These are phyloP conservation scores for Arabis hirsuta DNA, from an alignment of 345 rosid genomes.

Conservation along the genomic window DNA sequence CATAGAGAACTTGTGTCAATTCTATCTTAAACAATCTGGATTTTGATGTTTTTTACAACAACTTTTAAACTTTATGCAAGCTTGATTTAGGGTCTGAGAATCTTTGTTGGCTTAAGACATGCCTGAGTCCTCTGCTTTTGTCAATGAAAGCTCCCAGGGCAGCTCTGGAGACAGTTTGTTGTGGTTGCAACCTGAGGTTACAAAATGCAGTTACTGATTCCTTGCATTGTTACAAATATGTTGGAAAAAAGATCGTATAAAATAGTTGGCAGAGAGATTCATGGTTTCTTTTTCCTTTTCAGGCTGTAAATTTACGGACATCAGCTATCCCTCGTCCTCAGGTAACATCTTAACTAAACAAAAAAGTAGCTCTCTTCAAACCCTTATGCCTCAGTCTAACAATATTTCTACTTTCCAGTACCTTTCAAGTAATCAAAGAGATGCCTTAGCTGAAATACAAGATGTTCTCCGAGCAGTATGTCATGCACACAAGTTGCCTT, in stretches of 20 bases:
- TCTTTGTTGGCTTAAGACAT: constrained; percentile 39
- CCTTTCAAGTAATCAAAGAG: constrained; percentile 72
- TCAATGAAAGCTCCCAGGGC: constrained; percentile 33
- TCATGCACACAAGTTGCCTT: constrained; percentile 84
- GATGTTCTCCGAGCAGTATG: constrained; percentile 89
- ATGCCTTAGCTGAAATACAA: constrained; percentile 77
- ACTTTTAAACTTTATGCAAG: constrained; percentile 31
- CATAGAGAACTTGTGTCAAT: constrained; percentile 11
- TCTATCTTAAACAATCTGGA: constrained; percentile 30
- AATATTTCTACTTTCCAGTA: constrained; percentile 53
- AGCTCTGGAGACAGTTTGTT: constrained; percentile 35
- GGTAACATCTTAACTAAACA: constrained; percentile 26
- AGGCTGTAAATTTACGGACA: constrained; percentile 86
- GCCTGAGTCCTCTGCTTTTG: constrained; percentile 36
- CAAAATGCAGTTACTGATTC: constrained; percentile 27
- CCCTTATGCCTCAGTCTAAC: constrained; percentile 18
- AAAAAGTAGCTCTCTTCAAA: background rate
- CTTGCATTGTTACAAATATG: constrained; percentile 7
- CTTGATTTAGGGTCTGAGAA: constrained; percentile 38
- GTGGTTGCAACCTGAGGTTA: constrained; percentile 40
- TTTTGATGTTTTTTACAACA: constrained; percentile 31
- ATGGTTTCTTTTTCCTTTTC: constrained; percentile 47
- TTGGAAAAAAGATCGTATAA: constrained; percentile 18
- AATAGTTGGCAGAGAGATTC: constrained; percentile 23
- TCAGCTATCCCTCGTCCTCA: constrained; percentile 56